Evolutionary conservation across 192 early-diverging fungal genomes (phyloP).

Genomic region (Podila horticola): DNA sequence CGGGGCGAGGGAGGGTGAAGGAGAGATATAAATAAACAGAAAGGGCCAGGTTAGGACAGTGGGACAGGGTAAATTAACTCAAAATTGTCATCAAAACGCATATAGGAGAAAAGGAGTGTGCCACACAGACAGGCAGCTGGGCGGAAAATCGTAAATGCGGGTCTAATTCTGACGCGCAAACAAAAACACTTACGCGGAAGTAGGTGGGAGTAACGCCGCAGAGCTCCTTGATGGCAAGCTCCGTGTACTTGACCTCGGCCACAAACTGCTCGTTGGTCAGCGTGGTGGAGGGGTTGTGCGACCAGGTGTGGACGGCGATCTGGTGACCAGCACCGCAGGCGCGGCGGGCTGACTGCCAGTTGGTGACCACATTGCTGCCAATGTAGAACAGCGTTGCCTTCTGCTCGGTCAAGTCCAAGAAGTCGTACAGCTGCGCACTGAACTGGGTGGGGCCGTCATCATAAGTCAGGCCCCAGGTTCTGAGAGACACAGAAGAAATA

Average conservation of each 20-base stretch:
- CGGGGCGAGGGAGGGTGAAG: not conserved
- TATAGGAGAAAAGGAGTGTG: slow-evolving; percentile 43
- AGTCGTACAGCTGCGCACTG: slow-evolving; percentile 55
- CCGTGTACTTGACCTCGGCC: slow-evolving; percentile 74
- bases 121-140: slow-evolving; percentile 45
- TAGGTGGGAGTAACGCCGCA: slow-evolving; percentile 59
- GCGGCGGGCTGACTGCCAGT: slow-evolving; percentile 52
- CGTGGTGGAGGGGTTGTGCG: slow-evolving; percentile 67
- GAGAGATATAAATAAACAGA: not conserved
- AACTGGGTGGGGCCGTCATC: slow-evolving; percentile 59
- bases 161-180: not conserved
- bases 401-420: slow-evolving; percentile 54
- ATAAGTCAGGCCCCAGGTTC: slow-evolving; percentile 56
- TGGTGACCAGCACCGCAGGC: slow-evolving; percentile 51
- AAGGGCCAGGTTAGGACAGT: slow-evolving; percentile 2
- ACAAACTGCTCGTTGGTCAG: slow-evolving; percentile 74
- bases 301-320: slow-evolving; percentile 55
- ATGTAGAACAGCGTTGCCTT: slow-evolving; percentile 65
- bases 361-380: slow-evolving; percentile 53
- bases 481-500: too few relatives aligned
- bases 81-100: too few relatives aligned
- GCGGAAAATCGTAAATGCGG: not conserved
- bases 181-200: slow-evolving; percentile 54
- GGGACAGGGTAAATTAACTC: slow-evolving; percentile 1
- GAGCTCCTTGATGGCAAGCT: slow-evolving; percentile 62